A percentile compares a stretch with the other conserved stretches of the same genome.
Evolutionary conservation across 352 stramenopile genomes (phyloP).

Genomic region (Globisporangium irregulare): DNA sequence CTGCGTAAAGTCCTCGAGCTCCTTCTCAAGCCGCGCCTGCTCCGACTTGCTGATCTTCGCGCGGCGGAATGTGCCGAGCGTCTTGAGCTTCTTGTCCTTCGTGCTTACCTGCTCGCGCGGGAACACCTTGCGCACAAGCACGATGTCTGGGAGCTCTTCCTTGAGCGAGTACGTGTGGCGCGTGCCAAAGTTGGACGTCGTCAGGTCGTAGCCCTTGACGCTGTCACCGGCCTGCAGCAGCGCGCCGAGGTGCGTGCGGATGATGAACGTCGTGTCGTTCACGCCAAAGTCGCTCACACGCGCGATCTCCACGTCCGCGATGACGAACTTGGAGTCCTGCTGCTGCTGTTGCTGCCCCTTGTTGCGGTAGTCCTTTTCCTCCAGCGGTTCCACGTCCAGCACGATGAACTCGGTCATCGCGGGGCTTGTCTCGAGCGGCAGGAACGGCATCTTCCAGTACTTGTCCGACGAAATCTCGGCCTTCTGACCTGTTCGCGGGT

Average conservation of each 20-base stretch:
- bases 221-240: constrained; percentile 58
- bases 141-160: constrained; percentile 63
- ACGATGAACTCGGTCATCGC: constrained; percentile 72
- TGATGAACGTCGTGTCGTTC: constrained; percentile 73
- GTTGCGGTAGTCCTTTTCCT: constrained; percentile 12
- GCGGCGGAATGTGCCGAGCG: constrained; percentile 30
- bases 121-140: constrained; percentile 75
- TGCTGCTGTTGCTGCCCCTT: constrained; percentile 7
- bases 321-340: constrained; percentile 34
- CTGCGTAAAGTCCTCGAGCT: constrained; percentile 60
- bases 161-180: constrained; percentile 41
- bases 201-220: constrained; percentile 74
- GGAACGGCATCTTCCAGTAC: constrained; percentile 73
- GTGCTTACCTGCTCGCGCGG: constrained; percentile 32
- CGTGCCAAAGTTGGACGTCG: constrained; percentile 49
- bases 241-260: constrained; percentile 59
- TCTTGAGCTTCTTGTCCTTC: constrained; percentile 55
- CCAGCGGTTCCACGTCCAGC: constrained; percentile 61
- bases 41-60: constrained; percentile 57
- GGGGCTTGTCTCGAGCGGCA: constrained; percentile 50
- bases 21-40: constrained; percentile 38
- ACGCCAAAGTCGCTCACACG: constrained; percentile 71
- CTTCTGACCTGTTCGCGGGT: constrained; percentile 52
- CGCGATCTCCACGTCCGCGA: constrained; percentile 71
- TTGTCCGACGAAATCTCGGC: constrained; percentile 56